These are phyloP conservation scores for Seminavis robusta DNA, from an alignment of 108 stramenopile species.

Conservation along the genomic window DNA sequence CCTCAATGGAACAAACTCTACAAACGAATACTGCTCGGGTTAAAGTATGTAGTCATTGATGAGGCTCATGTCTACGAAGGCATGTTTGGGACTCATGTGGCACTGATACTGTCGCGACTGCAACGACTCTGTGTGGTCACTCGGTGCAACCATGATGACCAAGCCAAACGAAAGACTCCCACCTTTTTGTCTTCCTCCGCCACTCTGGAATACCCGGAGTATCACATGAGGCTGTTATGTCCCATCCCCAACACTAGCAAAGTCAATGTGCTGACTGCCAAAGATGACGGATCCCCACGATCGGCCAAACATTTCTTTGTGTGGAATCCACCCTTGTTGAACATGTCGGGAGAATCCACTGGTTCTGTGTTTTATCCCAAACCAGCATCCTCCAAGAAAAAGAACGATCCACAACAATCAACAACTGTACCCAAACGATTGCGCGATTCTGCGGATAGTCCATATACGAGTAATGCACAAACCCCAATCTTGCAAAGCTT, in stretches of 20 bases:
- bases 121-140: constrained; percentile 59
- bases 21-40: constrained; percentile 42
- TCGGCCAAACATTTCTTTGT: constrained; percentile 78
- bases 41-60: constrained; percentile 89
- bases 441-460: not conserved
- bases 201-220: constrained; percentile 83
- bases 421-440: not conserved
- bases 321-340: constrained; percentile 85
- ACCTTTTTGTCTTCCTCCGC: constrained; percentile 91
- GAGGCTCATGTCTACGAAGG: constrained; percentile 93
- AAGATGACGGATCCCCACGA: constrained; percentile 78
- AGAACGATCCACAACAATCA: not conserved
- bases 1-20: constrained; percentile 81
- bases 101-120: constrained; percentile 87
- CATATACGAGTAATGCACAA: not conserved
- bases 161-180: constrained; percentile 4
- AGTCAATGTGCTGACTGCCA: constrained; percentile 45
- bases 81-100: constrained; percentile 95
- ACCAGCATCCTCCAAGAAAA: not conserved
- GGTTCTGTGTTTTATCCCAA: constrained; percentile 22
- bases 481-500: not conserved
- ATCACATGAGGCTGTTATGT: constrained; percentile 76
- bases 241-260: constrained; percentile 45
- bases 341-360: constrained; percentile 26
- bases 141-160: too few relatives aligned